A percentile compares a stretch with the other conserved stretches of the same genome.
Evolutionary conservation across 2,329 filamentous ascomycete genomes (phyloP).

Genomic region (Nemania sp.): DNA sequence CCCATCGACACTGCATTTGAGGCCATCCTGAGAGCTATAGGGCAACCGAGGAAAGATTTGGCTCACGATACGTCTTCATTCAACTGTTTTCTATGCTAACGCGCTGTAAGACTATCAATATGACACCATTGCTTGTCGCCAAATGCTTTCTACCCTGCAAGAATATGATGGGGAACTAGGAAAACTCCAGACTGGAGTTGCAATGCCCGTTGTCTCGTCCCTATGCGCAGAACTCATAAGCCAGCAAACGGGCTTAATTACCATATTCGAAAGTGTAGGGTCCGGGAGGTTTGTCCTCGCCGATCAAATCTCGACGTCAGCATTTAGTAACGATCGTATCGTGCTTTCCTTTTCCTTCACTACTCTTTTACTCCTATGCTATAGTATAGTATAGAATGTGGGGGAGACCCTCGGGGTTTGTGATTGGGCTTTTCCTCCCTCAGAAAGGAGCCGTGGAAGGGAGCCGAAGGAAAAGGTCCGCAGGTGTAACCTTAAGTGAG

Average conservation of each 20-base stretch:
- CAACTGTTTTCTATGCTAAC: not conserved
- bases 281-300: constrained; percentile 6
- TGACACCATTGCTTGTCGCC: not conserved
- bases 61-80: not conserved
- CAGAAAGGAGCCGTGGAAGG: too few relatives aligned
- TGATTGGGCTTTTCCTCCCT: too few relatives aligned
- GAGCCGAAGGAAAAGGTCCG: too few relatives aligned
- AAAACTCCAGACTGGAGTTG: not conserved
- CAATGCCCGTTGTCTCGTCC: not conserved
- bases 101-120: not conserved
- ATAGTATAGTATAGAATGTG: too few relatives aligned
- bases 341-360: constrained; percentile 12
- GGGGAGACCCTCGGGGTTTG: too few relatives aligned
- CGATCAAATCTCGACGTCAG: not conserved
- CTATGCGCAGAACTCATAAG: not conserved
- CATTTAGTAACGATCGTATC: not conserved
- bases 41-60: not conserved
- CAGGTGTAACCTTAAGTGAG: too few relatives aligned
- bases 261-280: not conserved
- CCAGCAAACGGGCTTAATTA: not conserved
- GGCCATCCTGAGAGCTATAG: not conserved
- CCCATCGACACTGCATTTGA: not conserved
- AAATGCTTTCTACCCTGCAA: not conserved
- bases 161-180: not conserved
- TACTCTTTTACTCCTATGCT: too few relatives aligned